Conservation (phyloP, 208 protist species). For the Tetramitus jugosus region DNA sequence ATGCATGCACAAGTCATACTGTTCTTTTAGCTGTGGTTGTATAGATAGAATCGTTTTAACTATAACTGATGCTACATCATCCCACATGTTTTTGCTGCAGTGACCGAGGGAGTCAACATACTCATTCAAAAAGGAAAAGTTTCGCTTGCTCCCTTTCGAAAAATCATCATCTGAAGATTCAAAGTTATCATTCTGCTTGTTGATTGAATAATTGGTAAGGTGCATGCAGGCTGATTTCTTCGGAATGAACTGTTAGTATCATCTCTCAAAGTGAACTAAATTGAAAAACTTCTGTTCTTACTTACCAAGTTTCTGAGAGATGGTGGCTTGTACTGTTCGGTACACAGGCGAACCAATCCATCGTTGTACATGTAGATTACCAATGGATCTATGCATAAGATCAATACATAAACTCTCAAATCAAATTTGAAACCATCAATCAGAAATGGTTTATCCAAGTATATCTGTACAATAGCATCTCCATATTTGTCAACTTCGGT, state of each 20-base stretch:
- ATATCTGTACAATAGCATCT: constrained; percentile 82
- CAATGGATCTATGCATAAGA: constrained; percentile 70
- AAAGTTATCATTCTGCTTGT: constrained; percentile 80
- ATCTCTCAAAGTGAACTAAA: too few species aligned
- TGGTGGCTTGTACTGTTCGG: constrained; percentile 71
- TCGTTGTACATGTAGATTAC: constrained; percentile 82
- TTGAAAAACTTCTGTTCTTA: too few species aligned
- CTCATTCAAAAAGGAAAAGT: constrained; percentile 72
- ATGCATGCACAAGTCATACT: constrained; percentile 67
- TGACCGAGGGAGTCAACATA: constrained; percentile 58
- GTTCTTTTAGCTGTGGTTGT: constrained; percentile 69
- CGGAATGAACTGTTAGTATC: constrained; percentile 46
- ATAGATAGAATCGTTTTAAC: constrained; percentile 81
- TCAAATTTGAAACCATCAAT: constrained; percentile 88
- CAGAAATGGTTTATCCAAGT: constrained; percentile 74
- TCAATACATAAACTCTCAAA: constrained; percentile 85
- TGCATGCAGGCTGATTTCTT: constrained; percentile 77
- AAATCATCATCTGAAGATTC: constrained; percentile 71
- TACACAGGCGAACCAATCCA: constrained; percentile 84
- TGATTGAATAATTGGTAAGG: constrained; percentile 93
- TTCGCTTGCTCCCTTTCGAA: constrained; percentile 76
- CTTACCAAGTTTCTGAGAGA: constrained; percentile 52
- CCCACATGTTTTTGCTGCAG: constrained; percentile 57
- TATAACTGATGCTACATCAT: constrained; percentile 58
- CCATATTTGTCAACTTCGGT: constrained; percentile 59